Base-by-base conservation (phyloP, 805 yeast species). In the Candida incommunis region DNA sequence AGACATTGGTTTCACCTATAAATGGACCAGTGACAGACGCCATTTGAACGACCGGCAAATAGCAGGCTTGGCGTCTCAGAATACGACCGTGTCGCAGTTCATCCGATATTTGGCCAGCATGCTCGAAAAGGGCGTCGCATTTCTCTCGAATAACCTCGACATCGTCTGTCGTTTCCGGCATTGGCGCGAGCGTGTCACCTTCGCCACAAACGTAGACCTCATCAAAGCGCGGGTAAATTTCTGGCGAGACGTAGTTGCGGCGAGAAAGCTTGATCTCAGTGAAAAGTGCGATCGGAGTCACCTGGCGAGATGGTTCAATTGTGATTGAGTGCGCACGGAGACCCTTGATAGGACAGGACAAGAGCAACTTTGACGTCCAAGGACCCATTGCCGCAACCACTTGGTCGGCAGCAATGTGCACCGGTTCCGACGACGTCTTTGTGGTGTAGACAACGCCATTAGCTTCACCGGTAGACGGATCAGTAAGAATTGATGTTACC, bases 131-230 rank as follows among this genome's bases (percentile, higher is more conserved):
- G 51, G 83, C 86, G 54, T 88, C 95, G 66, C 97, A 92, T 60
- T 84, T 83, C 42, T 80, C 83, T 47, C 78, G 74, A 21, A 83
- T 85, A 22, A 90, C 92, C 61, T 81, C 87, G 24, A 90, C 96
- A 51, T 87, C 94, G 57, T 86, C 95, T 0, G 95, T 84, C 0
- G 95, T 82, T 55, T 86, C 96, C 3, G 97, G 98, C 26, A 92
- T 76, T 45, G 83, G 88, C 22, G 83, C 94, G 20, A 82, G 72
- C 1, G 94, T 79, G 57, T 87, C 96, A 41, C 96, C 95, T 63
- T 92, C 98, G 41, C 98, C 97, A 65, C 97, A 90, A 1, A 92
- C 92, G 56, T 88, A 90, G 37, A 90, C 92, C 63, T 92, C 98
- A 63, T 90, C 96, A 55, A 79, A 81, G 60, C 98, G 74, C 5